Evolutionary conservation across 2,329 filamentous ascomycete genomes (phyloP).

Genomic region (Myriosclerotinia curreyana): DNA sequence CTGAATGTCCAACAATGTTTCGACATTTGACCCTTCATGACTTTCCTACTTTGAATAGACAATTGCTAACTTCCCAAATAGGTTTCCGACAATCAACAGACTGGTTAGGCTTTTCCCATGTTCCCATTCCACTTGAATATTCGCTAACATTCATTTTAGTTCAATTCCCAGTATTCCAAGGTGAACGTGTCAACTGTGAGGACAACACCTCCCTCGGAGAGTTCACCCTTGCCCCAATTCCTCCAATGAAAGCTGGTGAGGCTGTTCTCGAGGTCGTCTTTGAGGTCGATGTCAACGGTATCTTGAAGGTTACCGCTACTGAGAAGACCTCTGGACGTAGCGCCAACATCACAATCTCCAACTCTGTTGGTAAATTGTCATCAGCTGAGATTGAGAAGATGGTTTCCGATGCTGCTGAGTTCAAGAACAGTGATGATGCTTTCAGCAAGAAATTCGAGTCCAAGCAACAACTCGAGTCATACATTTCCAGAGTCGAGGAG

Average conservation of each 20-base stretch:
- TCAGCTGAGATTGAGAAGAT: conserved; percentile 94
- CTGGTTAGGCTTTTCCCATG: conserved; percentile 35
- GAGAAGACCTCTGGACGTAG: conserved; percentile 98
- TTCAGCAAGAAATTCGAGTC: conserved; percentile 99
- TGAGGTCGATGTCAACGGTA: conserved; percentile 99
- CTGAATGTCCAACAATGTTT: too few species aligned
- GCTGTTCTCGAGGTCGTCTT: conserved; percentile 97
- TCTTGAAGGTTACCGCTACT: conserved; percentile 97
- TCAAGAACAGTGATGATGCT: conserved; percentile 96
- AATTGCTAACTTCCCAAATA: background rate
- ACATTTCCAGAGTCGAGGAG: conserved; percentile 98
- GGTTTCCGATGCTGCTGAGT: conserved; percentile 94
- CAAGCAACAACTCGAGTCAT: conserved; percentile 98
- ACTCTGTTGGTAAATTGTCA: conserved; percentile 98
- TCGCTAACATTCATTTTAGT: conserved; percentile 51
- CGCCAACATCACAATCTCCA: conserved; percentile 99
- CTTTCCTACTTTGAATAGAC: background rate
- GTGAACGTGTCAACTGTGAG: conserved; percentile 96
- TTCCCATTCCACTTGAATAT: too few species aligned
- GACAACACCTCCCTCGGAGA: conserved; percentile 98
- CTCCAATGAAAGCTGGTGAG: conserved; percentile 75
- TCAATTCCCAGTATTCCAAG: conserved; percentile 91
- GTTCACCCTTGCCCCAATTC: conserved; percentile 87
- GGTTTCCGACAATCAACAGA: conserved; percentile 57
- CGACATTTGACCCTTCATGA: background rate